Base-by-base conservation (phyloP, 495 filamentous ascomycete species). In the Polyplosphaeria fusca region DNA sequence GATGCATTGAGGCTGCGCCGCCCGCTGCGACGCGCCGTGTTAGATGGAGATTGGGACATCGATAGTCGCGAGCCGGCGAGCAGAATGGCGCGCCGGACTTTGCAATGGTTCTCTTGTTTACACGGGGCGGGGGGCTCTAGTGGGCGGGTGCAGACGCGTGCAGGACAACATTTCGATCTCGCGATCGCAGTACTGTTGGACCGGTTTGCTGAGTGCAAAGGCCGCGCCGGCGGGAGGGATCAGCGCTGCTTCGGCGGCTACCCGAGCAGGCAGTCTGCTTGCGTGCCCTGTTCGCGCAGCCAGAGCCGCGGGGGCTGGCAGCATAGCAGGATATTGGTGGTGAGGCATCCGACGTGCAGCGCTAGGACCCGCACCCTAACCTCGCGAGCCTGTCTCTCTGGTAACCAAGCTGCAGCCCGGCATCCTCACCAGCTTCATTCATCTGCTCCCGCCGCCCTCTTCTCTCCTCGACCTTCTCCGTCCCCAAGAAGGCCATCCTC, bases 401-500 rank as follows among this genome's bases (percentile, higher is more conserved):
- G 40, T 52, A 49, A 41, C 49, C 61, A 49, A 52, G 44, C 46
- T 48, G 43, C 55, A 61, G 56, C 58, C 47, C 58, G 48, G 53
- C 44, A 65, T 53, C 63, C 32, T 52, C 58, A 48, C 43, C 38
- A 35, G n/a, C 47, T 22, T 39, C 47, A 45, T 52, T 52, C 63
- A 51, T 58, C 50, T 32, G 26, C 40, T 30, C 18, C 47, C 44
- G 27, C 58, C 27, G 26, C 49, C 51, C 49, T 52, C 28, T 40
- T 28, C 32, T 43, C 30, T 50, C 28, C 53, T 54, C 51, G 37
- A 18, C 62, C 58, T 65, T 65, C 62, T 65, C 53, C 62, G 62
- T 65, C 57, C 62, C 61, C 51, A 40, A 65, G 62, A 65, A 65
- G 62, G 62, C 62, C 37, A 14, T 49, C 61, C 28, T 24, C 37